These are phyloP conservation scores for Aurifilum marmelostoma DNA, from an alignment of 2,329 filamentous ascomycete species.

Conservation along the genomic window DNA sequence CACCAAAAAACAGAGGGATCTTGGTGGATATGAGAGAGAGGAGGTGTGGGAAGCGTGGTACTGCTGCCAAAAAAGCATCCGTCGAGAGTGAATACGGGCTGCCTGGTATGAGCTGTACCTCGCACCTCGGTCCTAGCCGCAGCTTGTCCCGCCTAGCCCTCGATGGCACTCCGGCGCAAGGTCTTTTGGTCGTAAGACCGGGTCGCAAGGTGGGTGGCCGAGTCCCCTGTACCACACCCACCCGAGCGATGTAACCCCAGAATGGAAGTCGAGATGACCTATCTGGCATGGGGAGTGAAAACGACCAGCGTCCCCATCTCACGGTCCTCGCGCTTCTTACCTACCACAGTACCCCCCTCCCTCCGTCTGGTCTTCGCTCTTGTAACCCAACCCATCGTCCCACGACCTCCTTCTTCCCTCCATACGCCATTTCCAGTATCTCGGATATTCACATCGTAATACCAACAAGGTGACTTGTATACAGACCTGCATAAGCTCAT, in stretches of 20 bases:
- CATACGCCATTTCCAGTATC: neutral
- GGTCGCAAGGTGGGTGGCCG: conserved; percentile 24
- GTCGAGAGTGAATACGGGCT: neutral
- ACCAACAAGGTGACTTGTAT: neutral
- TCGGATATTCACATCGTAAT: neutral
- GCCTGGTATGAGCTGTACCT: conserved; percentile 21
- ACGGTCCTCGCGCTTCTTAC: conserved; percentile 14
- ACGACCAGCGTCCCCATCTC: conserved; percentile 21
- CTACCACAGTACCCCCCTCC: neutral
- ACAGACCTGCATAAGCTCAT: neutral
- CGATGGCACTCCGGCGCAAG: too few relatives aligned
- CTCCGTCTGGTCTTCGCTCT: neutral
- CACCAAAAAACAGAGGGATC: too few relatives aligned
- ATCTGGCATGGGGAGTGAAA: conserved; percentile 26
- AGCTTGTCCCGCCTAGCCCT: conserved; percentile 15
- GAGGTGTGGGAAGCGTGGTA: neutral
- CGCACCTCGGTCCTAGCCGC: conserved; percentile 22
- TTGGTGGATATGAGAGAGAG: too few relatives aligned
- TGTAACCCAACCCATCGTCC: neutral
- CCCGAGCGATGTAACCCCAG: conserved; percentile 27
- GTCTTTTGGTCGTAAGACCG: conserved; percentile 18
- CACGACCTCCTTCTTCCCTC: neutral
- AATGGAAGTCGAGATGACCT: conserved; percentile 21
- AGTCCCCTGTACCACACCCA: conserved; percentile 22
- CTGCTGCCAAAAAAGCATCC: conserved; percentile 1